Percentiles rank a stretch among this genome's conserved stretches.
These are phyloP conservation scores for Meyerozyma carpophila DNA, from an alignment of 1,139 yeast species.

Conservation along the genomic window DNA sequence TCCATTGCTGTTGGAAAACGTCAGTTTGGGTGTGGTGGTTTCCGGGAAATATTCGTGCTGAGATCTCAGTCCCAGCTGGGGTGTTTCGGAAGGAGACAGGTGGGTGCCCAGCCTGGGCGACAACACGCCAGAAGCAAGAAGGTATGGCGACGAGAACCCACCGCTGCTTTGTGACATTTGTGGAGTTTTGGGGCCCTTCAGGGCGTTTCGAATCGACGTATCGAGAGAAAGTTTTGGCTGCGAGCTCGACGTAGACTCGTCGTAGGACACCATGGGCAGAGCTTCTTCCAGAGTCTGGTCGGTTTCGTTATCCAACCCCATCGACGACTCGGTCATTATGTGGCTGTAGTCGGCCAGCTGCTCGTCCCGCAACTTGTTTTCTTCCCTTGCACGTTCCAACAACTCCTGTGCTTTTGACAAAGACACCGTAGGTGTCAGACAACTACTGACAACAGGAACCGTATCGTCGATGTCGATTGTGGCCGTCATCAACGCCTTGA, in stretches of 20 bases:
- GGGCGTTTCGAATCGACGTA: background rate
- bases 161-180: constrained; percentile 20
- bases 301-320: background rate
- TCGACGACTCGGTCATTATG: background rate
- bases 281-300: constrained; percentile 1
- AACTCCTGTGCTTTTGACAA: constrained; percentile 81
- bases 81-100: background rate
- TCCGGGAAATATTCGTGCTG: background rate
- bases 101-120: constrained; percentile 37
- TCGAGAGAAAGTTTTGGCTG: background rate
- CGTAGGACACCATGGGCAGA: constrained; percentile 1
- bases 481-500: constrained; percentile 90
- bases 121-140: constrained; percentile 50
- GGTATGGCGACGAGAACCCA: constrained; percentile 51
- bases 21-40: constrained; percentile 18
- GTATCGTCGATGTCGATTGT: constrained; percentile 93
- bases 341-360: constrained; percentile 19
- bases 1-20: constrained; percentile 19
- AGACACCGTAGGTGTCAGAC: constrained; percentile 90
- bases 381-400: constrained; percentile 75
- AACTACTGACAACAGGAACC: constrained; percentile 90
- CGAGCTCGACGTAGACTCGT: background rate
- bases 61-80: background rate
- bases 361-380: constrained; percentile 58
- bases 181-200: constrained; percentile 1